Percentiles rank a stretch among this genome's conserved stretches.
Conservation (phyloP, 805 yeast genomes). For the Jamesozyma hellenica region DNA sequence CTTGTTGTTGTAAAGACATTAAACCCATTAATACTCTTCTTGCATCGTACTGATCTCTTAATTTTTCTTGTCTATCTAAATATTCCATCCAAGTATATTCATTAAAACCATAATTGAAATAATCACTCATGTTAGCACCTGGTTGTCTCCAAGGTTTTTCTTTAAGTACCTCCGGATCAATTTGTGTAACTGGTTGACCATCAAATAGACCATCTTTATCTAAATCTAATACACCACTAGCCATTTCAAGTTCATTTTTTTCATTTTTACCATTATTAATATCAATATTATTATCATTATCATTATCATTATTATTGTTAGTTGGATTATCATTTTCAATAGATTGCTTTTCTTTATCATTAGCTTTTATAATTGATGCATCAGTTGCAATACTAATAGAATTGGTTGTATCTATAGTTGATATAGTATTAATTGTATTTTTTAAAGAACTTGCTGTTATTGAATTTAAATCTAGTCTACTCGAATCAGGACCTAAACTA, state of each 20-base stretch:
- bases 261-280: conserved; percentile 2
- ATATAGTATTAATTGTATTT: conserved; percentile 7
- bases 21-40: conserved; percentile 60
- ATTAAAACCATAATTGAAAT: conserved; percentile 93
- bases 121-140: conserved; percentile 90
- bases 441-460: conserved; percentile 8
- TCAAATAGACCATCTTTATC: conserved; percentile 37
- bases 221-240: conserved; percentile 24
- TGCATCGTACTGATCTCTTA: conserved; percentile 73
- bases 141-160: conserved; percentile 98
- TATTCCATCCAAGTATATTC: conserved; percentile 94
- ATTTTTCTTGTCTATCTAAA: conserved; percentile 74
- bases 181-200: conserved; percentile 73
- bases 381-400: conserved; percentile 8
- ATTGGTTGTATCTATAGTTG: conserved; percentile 11
- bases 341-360: conserved; percentile 3
- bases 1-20: conserved; percentile 28
- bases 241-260: conserved; percentile 1
- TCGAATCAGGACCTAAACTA: conserved; percentile 32
- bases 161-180: conserved; percentile 69
- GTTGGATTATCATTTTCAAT: conserved; percentile 1
- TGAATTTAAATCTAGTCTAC: conserved; percentile 19
- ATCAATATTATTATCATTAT: background rate
- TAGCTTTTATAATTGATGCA: conserved; percentile 8
- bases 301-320: conserved; percentile 5